Conservation (phyloP, 2,329 filamentous ascomycete genomes). For the Capronia coronata region DNA sequence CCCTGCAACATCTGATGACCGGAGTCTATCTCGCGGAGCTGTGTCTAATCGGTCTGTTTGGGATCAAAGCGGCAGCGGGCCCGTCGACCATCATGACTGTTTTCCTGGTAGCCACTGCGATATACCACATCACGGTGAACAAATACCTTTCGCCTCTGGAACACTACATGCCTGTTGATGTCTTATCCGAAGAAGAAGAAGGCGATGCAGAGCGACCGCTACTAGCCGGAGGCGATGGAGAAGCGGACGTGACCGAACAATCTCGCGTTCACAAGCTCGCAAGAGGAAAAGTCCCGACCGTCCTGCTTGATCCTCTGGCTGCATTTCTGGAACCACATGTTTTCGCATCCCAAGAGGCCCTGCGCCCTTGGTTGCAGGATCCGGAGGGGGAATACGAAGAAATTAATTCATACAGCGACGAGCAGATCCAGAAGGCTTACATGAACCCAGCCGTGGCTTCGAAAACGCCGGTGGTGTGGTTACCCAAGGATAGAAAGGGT, state of each 20-base stretch:
- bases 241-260: conserved; percentile 3
- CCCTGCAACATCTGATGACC: conserved; percentile 74
- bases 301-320: conserved; percentile 65
- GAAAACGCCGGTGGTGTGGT: conserved; percentile 65
- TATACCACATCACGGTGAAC: conserved; percentile 61
- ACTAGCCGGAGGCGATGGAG: conserved; percentile 4
- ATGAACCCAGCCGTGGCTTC: conserved; percentile 63
- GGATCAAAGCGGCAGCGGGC: conserved; percentile 41
- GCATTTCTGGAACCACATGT: conserved; percentile 50
- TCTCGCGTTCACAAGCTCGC: conserved; percentile 14
- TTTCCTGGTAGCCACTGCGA: conserved; percentile 65
- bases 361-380: conserved; percentile 28
- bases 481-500: conserved; percentile 67
- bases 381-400: conserved; percentile 58
- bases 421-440: conserved; percentile 62
- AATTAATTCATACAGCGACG: conserved; percentile 62
- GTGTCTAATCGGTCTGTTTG: conserved; percentile 79
- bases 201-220: conserved; percentile 30
- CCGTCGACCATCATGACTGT: conserved; percentile 68
- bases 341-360: conserved; percentile 22
- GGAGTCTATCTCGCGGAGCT: conserved; percentile 79
- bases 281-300: conserved; percentile 28
- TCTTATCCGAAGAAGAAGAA: conserved; percentile 31
- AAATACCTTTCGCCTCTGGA: conserved; percentile 41
- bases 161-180: conserved; percentile 66